phyloP scores from a whole-genome alignment of 257 asterid genomes.

The Lycium barbarum region DNA sequence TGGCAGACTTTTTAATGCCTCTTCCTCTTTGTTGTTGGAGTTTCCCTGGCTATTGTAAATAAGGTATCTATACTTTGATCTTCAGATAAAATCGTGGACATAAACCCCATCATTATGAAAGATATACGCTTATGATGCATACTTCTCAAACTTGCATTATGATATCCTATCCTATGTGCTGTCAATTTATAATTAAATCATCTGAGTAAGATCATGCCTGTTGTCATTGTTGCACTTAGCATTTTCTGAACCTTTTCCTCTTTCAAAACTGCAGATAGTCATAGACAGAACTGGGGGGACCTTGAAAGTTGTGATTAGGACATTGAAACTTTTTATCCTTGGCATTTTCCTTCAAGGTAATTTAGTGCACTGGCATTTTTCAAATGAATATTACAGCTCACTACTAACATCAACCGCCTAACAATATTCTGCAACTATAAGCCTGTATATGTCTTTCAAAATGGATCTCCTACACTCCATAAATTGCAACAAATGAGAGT shows the following conservation, averaged over 20 bases:
- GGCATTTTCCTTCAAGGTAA: slow-evolving; percentile 91
- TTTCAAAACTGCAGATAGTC: slow-evolving; percentile 55
- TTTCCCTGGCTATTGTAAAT: slow-evolving; percentile 65
- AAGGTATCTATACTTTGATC: slow-evolving; percentile 50
- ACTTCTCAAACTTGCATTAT: not conserved
- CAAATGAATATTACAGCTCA: not conserved
- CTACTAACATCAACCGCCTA: not conserved
- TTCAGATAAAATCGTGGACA: slow-evolving; percentile 9
- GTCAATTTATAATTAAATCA: not conserved
- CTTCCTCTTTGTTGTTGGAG: slow-evolving; percentile 82
- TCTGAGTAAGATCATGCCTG: not conserved
- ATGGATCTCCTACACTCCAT: not conserved
- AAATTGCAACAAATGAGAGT: not conserved
- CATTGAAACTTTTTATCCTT: slow-evolving; percentile 66
- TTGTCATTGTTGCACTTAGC: not conserved
- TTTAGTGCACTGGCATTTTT: not conserved
- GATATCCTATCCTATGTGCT: not conserved
- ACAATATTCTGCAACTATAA: not conserved
- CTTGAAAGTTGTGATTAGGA: slow-evolving; percentile 62
- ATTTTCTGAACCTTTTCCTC: slow-evolving; percentile 16
- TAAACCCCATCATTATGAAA: not conserved
- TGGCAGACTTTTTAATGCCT: slow-evolving; percentile 94
- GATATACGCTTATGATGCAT: not conserved
- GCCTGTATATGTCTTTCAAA: slow-evolving; percentile 2
- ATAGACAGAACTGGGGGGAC: slow-evolving; percentile 59